These are phyloP conservation scores for Avena sativa DNA, from an alignment of 176 grass and related monocot genomes.

Conservation along the genomic window DNA sequence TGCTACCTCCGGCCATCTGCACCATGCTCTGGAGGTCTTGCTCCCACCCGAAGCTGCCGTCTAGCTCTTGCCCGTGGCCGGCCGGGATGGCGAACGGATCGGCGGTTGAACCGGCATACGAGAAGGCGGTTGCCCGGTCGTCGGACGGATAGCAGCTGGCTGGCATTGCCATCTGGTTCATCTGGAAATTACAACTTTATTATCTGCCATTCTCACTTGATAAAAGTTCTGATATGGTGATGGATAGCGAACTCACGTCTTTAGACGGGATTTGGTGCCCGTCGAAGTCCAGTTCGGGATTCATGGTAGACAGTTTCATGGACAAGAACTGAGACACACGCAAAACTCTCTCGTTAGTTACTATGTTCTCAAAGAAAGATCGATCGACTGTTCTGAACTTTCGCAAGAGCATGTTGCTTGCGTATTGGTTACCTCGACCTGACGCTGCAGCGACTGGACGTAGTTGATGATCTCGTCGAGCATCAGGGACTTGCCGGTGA, in stretches of 20 bases:
- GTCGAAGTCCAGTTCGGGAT: conserved; percentile 40
- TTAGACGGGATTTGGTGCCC: conserved; percentile 17
- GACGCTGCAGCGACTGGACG: conserved; percentile 76
- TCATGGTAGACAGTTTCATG: conserved; percentile 71
- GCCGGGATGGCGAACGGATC: background rate
- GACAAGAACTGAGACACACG: conserved; percentile 62
- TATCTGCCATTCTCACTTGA: background rate
- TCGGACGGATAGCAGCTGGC: background rate
- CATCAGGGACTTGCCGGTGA: conserved; percentile 81
- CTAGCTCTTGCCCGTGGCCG: background rate
- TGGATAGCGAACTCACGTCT: conserved; percentile 43
- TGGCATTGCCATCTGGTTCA: conserved; percentile 3
- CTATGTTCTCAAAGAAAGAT: background rate
- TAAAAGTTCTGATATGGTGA: background rate
- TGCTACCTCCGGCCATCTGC: background rate
- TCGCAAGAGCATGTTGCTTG: background rate
- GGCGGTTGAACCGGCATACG: background rate
- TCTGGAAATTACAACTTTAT: conserved; percentile 16
- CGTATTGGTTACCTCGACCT: conserved; percentile 58
- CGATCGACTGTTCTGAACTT: background rate
- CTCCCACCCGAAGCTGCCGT: conserved; percentile 39
- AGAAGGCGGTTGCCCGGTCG: background rate
- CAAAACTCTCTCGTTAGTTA: background rate
- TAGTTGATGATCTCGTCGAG: conserved; percentile 90
- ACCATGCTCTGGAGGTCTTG: conserved; percentile 41